phyloP scores from a whole-genome alignment of 2,329 filamentous ascomycete species.

The Pseudogymnoascus sp. region DNA sequence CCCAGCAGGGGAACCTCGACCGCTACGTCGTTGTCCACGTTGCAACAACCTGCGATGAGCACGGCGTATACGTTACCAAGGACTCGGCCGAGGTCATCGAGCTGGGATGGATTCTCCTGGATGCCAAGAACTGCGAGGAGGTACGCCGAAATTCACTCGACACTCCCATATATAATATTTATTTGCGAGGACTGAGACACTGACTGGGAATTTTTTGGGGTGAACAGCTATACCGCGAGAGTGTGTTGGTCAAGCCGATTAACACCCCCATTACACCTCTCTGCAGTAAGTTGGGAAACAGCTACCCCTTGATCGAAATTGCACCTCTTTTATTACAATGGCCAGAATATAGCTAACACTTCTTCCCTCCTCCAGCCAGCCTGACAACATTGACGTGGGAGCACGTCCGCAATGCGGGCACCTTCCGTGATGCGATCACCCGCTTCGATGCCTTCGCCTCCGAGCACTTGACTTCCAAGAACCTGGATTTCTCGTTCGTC shows the following conservation, averaged over 20 bases:
- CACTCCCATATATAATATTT: neutral
- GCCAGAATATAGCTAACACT: slow-evolving; percentile 17
- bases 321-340: neutral
- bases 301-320: slow-evolving; percentile 11
- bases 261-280: slow-evolving; percentile 98
- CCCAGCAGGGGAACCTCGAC: slow-evolving; percentile 67
- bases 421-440: slow-evolving; percentile 93
- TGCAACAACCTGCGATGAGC: slow-evolving; percentile 96
- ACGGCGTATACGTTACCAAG: slow-evolving; percentile 98
- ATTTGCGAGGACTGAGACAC: neutral
- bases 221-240: slow-evolving; percentile 83
- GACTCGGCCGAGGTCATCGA: slow-evolving; percentile 99
- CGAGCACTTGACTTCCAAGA: slow-evolving; percentile 83
- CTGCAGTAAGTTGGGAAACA: slow-evolving; percentile 60
- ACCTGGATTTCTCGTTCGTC: slow-evolving; percentile 95
- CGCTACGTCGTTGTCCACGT: slow-evolving; percentile 98
- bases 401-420: slow-evolving; percentile 93
- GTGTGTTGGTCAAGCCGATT: slow-evolving; percentile 93
- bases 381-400: slow-evolving; percentile 98
- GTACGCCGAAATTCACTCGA: slow-evolving; percentile 42
- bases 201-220: slow-evolving; percentile 17
- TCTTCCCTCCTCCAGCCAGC: slow-evolving; percentile 55
- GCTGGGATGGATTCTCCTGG: slow-evolving; percentile 93
- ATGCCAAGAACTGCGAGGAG: slow-evolving; percentile 87
- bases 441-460: slow-evolving; percentile 90